Percentiles rank a stretch among this genome's conserved stretches.
phyloP scores from a whole-genome alignment of 2,329 filamentous ascomycete genomes.

The Hymenoscyphus infarciens region DNA sequence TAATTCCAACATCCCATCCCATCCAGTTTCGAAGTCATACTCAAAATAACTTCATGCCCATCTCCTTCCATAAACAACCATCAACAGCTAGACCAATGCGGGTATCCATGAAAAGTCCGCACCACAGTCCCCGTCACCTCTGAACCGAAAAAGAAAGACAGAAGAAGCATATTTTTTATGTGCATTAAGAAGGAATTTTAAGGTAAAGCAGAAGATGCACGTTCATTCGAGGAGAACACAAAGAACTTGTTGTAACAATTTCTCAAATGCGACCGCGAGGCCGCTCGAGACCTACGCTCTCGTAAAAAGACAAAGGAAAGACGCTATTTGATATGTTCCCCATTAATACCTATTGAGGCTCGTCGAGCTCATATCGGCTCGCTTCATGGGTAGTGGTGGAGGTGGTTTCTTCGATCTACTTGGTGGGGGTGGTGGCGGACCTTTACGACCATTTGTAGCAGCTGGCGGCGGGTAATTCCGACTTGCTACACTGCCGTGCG shows the following conservation, averaged over 20 bases:
- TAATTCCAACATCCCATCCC: not conserved
- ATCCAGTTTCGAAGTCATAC: too few relatives aligned
- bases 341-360: conserved; percentile 24
- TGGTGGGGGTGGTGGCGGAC: conserved; percentile 60
- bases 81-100: not conserved
- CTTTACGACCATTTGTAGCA: conserved; percentile 41
- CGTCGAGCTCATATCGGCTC: conserved; percentile 37
- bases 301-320: not conserved
- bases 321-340: not conserved
- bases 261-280: not conserved
- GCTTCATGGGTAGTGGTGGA: conserved; percentile 61
- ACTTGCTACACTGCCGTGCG: conserved; percentile 48
- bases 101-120: not conserved
- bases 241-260: not conserved
- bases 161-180: not conserved
- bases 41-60: too few relatives aligned
- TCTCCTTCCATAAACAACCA: too few relatives aligned
- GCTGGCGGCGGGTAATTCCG: conserved; percentile 49
- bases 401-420: conserved; percentile 63
- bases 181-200: not conserved
- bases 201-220: not conserved
- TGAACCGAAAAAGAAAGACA: not conserved
- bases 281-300: not conserved
- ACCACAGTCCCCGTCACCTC: not conserved
- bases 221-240: not conserved